Conservation (phyloP, 257 asterid genomes). For the Thymus quinquecostatus region DNA sequence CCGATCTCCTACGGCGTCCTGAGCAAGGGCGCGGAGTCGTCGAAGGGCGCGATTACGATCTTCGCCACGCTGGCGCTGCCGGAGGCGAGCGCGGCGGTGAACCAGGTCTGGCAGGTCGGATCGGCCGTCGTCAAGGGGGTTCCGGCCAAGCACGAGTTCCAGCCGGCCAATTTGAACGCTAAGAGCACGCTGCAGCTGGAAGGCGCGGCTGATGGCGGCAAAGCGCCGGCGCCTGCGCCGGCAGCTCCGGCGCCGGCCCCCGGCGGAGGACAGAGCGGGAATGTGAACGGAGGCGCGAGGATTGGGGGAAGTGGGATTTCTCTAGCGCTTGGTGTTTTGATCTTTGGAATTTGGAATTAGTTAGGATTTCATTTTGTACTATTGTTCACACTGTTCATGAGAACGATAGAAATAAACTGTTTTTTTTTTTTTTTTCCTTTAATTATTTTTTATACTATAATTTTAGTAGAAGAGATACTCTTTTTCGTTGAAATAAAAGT, state of each 20-base stretch:
- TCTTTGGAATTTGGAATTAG: conserved; percentile 31
- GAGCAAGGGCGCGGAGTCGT: conserved; percentile 44
- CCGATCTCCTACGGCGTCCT: conserved; percentile 52
- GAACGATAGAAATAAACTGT: background rate
- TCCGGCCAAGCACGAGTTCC: conserved; percentile 52
- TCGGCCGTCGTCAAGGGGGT: conserved; percentile 41
- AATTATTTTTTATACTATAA: background rate
- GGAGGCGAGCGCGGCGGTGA: conserved; percentile 36
- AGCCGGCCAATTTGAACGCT: conserved; percentile 47
- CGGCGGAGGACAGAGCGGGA: conserved; percentile 29
- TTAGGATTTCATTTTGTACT: background rate
- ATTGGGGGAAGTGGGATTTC: conserved; percentile 12
- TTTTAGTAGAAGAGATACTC: background rate
- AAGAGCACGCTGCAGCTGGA: conserved; percentile 44
- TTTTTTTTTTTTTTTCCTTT: background rate
- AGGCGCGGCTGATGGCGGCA: background rate
- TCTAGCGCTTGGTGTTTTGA: conserved; percentile 25
- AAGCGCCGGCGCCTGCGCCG: conserved; percentile 27
- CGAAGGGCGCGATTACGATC: conserved; percentile 48
- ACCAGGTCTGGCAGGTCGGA: conserved; percentile 86
- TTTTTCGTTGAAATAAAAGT: background rate
- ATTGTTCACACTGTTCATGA: background rate
- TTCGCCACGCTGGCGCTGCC: conserved; percentile 70
- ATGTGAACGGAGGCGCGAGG: conserved; percentile 15
- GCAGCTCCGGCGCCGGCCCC: background rate